Evolutionary conservation across 495 filamentous ascomycete species (phyloP), one percentile per base, ranked within the genome.

Genomic region (Oleoguttula mirabilis): DNA sequence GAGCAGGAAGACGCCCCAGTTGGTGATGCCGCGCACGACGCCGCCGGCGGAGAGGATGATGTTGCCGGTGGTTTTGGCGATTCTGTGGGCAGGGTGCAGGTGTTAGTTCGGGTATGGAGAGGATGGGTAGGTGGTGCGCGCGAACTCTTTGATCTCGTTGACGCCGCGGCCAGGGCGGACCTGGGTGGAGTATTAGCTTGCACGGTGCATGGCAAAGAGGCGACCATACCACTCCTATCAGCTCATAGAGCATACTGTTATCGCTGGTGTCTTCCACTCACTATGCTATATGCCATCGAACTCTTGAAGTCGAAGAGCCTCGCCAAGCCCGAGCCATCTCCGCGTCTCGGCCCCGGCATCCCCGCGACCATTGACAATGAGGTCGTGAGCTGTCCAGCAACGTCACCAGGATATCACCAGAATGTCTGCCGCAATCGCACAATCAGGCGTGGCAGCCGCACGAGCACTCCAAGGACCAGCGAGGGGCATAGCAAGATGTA

Each of bases 71-170:
- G 86, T 82, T 55, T 77, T 78, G 61, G 88, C 86, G 65, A 98
- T 88, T 67, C 87, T 86, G 55, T 10, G 10, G 43, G 30, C 39
- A 34, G 44, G 23, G 27, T 43, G 32, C 41, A 12, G 22, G 19
- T 24, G 30, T 27, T 35, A 23, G 21, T 22, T 35, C 11, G 36
- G 36, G 23, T 43, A 30, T n/a, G n/a, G n/a, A n/a, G n/a, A n/a
- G n/a, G n/a, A n/a, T n/a, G n/a, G n/a, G n/a, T n/a, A n/a, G n/a
- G n/a, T n/a, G n/a, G n/a, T n/a, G n/a, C n/a, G n/a, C n/a, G n/a
- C 72, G 50, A 72, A 93, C 87, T 98, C 90, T 72, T 90, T 90
- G 54, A 95, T 85, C 69, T 96, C 90, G 56, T 70, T 66, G 52
- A 94, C 67, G 59, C 75, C 84, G 69, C 50, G 44, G 37, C 80